Conservation (phyloP, 2,329 filamentous ascomycete species). For the Fusarium irregulare region DNA sequence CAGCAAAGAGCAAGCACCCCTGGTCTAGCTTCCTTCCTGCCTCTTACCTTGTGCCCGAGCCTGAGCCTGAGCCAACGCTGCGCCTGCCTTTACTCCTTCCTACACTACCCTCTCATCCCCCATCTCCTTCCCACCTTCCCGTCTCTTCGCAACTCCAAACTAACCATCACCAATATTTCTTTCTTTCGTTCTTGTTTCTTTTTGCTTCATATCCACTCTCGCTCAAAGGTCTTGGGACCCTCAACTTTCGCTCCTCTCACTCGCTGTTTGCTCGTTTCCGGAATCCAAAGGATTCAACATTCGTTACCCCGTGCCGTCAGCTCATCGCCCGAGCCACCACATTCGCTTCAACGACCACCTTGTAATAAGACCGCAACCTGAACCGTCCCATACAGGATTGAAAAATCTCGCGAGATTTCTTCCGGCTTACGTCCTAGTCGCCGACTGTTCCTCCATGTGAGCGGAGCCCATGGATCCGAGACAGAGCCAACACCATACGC, state of each 20-base stretch:
- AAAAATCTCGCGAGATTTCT: conserved; percentile 9
- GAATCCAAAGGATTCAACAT: conserved; percentile 14
- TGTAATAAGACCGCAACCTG: not conserved
- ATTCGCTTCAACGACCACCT: conserved; percentile 33
- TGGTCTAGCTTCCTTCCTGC: conserved; percentile 24
- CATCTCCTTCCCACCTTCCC: conserved; percentile 23
- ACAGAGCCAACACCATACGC: conserved; percentile 30
- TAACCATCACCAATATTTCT: conserved; percentile 23
- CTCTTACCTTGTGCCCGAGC: conserved; percentile 12
- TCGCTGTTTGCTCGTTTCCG: conserved; percentile 33
- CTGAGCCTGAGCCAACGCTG: conserved; percentile 16
- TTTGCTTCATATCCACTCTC: conserved; percentile 35
- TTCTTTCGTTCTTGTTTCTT: conserved; percentile 29
- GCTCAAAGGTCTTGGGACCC: conserved; percentile 34
- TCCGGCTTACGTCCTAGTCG: conserved; percentile 28
- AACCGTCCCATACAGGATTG: not conserved
- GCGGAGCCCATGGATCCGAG: conserved; percentile 50
- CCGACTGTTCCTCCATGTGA: conserved; percentile 47
- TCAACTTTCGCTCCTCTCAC: conserved; percentile 38
- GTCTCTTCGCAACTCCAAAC: conserved; percentile 36
- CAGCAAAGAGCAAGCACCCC: conserved; percentile 27
- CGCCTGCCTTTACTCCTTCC: conserved; percentile 25
- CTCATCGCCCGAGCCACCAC: conserved; percentile 34
- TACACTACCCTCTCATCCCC: conserved; percentile 41
- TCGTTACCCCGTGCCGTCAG: conserved; percentile 28